Base-by-base conservation (phyloP, 352 stramenopile genomes). In the Phytophthora uliginosa region DNA sequence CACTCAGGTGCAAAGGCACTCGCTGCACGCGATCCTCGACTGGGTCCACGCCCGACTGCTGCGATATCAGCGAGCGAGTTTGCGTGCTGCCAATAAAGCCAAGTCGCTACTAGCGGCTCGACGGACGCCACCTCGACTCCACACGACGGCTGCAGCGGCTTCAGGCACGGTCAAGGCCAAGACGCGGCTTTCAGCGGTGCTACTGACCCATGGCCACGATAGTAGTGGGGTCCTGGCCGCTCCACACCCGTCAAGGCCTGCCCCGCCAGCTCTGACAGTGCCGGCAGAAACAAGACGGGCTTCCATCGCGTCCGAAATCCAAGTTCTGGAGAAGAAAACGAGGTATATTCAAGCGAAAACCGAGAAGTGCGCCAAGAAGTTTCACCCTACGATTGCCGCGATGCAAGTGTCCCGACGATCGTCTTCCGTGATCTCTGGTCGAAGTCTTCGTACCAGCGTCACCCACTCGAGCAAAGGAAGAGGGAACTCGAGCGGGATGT, bases 251-350 rank as follows among this genome's bases (percentile, higher is more conserved):
- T 20, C 15, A 9, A 50, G n/a, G 7, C 33, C 50, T 17, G 0
- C 20, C 20, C 17, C 10, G 7, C 13, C 22, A 34, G 10, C 13
- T 2, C 17, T 56, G 9, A 5, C 15, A 7, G 12, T 34, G 4
- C 50, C 50, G 8, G 3, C 48, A 1, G 48, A 74, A 12, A 55
- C 51, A 15, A 51, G 47, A 7, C 64, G 61, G 4, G 68, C n/a
- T 31, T 15, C 53, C 31, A 17, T 67, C 7, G 24, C 4, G n/a
- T 78, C 36, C 12, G 7, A 89, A 38, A 51, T 73, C 0, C 51
- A 82, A 7, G 24, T 91, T 2, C 31, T 93, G 2, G 84, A 94
- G 48, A 85, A 83, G 36, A 93, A 94, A 45, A 81, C 84, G 3
- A 78, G 77, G 36, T 92, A 91, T 42, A 58, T 94, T 28, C 66